Conservation (phyloP, 2,329 filamentous ascomycete genomes). For the Trichoderma guizhouense region DNA sequence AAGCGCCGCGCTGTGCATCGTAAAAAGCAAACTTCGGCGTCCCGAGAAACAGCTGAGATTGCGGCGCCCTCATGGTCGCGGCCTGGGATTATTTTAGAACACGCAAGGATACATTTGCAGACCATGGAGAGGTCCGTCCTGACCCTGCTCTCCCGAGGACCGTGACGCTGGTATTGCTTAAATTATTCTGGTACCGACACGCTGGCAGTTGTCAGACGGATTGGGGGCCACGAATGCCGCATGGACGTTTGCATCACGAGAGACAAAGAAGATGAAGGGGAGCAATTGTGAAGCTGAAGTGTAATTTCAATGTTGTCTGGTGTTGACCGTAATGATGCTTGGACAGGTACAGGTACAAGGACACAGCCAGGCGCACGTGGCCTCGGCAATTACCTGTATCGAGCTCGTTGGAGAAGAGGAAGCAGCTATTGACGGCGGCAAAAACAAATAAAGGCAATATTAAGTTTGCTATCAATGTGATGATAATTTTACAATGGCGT, state of each 20-base stretch:
- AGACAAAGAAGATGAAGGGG: background rate
- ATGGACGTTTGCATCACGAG: background rate
- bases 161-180: background rate
- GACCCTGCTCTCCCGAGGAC: conserved; percentile 1
- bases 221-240: background rate
- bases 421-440: background rate
- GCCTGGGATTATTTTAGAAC: conserved; percentile 10
- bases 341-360: background rate
- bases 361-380: background rate
- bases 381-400: background rate
- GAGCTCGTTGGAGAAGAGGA: background rate
- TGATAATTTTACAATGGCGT: background rate
- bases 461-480: background rate
- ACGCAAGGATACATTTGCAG: background rate
- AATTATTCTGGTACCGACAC: background rate
- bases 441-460: background rate
- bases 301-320: background rate
- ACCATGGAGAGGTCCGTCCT: conserved; percentile 1
- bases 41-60: background rate
- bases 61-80: conserved; percentile 8
- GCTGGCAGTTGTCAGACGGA: background rate
- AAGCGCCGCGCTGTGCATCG: background rate
- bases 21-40: background rate
- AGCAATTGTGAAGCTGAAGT: background rate
- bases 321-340: background rate